Base-by-base conservation (phyloP, 192 early-diverging fungal genomes). In the Ambispora gerdemannii region DNA sequence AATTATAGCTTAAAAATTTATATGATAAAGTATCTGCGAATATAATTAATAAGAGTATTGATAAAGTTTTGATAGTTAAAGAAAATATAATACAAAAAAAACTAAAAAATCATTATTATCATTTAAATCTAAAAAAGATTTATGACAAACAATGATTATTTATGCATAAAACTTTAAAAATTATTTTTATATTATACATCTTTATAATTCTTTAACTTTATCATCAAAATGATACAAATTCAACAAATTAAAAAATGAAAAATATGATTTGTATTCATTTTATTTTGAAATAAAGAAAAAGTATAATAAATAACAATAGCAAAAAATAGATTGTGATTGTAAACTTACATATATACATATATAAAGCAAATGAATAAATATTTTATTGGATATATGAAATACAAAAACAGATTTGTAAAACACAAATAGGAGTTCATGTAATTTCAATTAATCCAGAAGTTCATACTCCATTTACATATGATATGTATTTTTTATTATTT, bases 11-110 rank as follows among this genome's bases (percentile, higher is more conserved):
- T 30, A 65, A 27, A 50, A 28, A 20, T 50, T 43, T 65, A 22
- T 20, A 65, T 43, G 22, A 43, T 50, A 50, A 65, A 50, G 11
- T 65, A 43, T 1, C 43, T 31, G 17, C 36, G 31, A 60, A 60
- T 33, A 2, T 60, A 19, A 60, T 60, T 19, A 31, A 60, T 32
- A 33, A 60, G n/a, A 60, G 43, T 50, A 50, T 65, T 50, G 3
- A 65, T 65, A 17, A 65, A 65, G 22, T 65, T 50, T 65, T 11
- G n/a, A n/a, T n/a, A n/a, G n/a, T n/a, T n/a, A n/a, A n/a, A n/a
- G n/a, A n/a, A n/a, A n/a, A n/a, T n/a, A n/a, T n/a, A n/a, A n/a
- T n/a, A n/a, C n/a, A n/a, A n/a, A 50, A 35, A 36, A 22, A 22
- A n/a, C 59, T 35, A 65, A 65, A 65, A 50, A 32, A 60, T 60